These are phyloP conservation scores for Sindora glabra DNA, from an alignment of 306 rosid species.

Conservation along the genomic window DNA sequence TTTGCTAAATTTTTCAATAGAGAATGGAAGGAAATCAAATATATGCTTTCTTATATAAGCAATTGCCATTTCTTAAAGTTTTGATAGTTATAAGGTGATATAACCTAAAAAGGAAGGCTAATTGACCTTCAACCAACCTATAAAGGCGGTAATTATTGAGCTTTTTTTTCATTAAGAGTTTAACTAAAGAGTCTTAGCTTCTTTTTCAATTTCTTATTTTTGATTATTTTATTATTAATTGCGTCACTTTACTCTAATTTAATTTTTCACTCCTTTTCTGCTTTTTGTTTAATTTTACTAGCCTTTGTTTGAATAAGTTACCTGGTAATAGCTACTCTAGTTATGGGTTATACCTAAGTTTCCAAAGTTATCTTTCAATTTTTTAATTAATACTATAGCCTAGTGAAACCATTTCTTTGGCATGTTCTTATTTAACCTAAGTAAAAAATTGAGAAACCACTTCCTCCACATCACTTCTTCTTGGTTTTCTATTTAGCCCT, in stretches of 20 bases:
- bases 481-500: slow-evolving; percentile 89
- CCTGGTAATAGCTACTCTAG: slow-evolving; percentile 63
- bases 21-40: slow-evolving; percentile 70
- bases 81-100: slow-evolving; percentile 60
- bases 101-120: slow-evolving; percentile 40
- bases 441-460: slow-evolving; percentile 68
- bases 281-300: slow-evolving; percentile 85
- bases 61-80: slow-evolving; percentile 76
- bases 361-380: slow-evolving; percentile 55
- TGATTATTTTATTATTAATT: slow-evolving; percentile 64
- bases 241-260: slow-evolving; percentile 72
- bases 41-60: slow-evolving; percentile 67
- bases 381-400: slow-evolving; percentile 50
- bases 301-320: slow-evolving; percentile 56
- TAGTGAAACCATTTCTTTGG: slow-evolving; percentile 56
- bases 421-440: slow-evolving; percentile 62
- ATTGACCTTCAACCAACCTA: slow-evolving; percentile 82
- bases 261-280: slow-evolving; percentile 80
- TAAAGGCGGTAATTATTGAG: slow-evolving; percentile 97
- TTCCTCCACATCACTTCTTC: slow-evolving; percentile 96
- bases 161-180: slow-evolving; percentile 64
- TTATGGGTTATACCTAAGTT: slow-evolving; percentile 75
- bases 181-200: slow-evolving; percentile 82
- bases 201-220: slow-evolving; percentile 61
- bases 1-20: slow-evolving; percentile 53